Percentiles rank a stretch among this genome's conserved stretches.
These are phyloP conservation scores for Penicillium nucicola DNA, from an alignment of 495 filamentous ascomycete genomes.

Conservation along the genomic window DNA sequence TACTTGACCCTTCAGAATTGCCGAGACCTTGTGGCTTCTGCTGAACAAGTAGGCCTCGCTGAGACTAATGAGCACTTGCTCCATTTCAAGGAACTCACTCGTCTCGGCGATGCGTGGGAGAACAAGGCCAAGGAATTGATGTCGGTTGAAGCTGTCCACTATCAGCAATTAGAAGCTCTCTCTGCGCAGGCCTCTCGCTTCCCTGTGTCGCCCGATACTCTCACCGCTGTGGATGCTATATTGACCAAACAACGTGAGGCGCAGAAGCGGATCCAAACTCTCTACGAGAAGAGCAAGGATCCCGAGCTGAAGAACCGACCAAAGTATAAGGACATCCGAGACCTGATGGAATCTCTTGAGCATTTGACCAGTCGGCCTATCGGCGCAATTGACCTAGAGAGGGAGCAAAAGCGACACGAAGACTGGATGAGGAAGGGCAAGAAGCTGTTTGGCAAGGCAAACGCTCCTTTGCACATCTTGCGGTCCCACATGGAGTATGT, in stretches of 20 bases:
- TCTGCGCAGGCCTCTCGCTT: conserved; percentile 72
- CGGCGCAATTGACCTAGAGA: conserved; percentile 89
- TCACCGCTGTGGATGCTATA: conserved; percentile 83
- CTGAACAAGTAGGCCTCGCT: conserved; percentile 69
- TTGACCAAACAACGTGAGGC: conserved; percentile 95
- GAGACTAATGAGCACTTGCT: conserved; percentile 72
- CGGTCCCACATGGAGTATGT: conserved; percentile 94
- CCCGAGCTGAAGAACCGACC: conserved; percentile 75
- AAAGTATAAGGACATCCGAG: conserved; percentile 84
- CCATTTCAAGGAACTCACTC: conserved; percentile 70
- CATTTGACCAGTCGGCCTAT: conserved; percentile 87
- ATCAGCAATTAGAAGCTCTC: conserved; percentile 89
- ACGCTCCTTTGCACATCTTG: conserved; percentile 92
- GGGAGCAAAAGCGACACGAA: conserved; percentile 92
- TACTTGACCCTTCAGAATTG: conserved; percentile 74
- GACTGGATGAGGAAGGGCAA: conserved; percentile 99
- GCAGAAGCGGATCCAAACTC: conserved; percentile 75
- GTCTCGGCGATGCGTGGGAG: conserved; percentile 84
- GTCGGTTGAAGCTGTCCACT: conserved; percentile 82
- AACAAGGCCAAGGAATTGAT: conserved; percentile 91
- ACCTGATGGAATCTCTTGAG: conserved; percentile 81
- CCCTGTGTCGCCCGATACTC: conserved; percentile 77
- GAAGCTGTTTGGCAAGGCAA: conserved; percentile 97
- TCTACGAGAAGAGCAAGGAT: conserved; percentile 74
- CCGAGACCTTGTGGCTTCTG: conserved; percentile 70